Evolutionary conservation across 768 basidiomycete genomes (phyloP), one percentile per base, ranked within the genome.

Genomic region (Mycena crocata): DNA sequence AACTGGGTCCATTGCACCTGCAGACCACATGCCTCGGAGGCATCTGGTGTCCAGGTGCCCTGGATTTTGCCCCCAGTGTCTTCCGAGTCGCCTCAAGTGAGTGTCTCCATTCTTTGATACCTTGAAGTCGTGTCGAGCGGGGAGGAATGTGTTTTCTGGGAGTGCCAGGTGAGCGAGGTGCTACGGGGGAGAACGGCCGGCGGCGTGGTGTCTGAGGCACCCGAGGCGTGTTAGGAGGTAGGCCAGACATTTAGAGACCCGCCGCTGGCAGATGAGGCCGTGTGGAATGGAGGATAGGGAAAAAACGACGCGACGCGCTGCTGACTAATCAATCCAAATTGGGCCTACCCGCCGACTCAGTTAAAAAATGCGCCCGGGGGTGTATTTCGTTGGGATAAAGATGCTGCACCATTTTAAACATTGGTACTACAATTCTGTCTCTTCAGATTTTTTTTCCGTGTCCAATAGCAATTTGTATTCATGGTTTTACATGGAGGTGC

Each of bases 381-480:
- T 32, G 32, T 30, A 51, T 51, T 51, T 32, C 32, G 21, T n/a
- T 21, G 24, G 30, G 19, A 51, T 19, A 51, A 34, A 21, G 49
- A 8, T 51, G 31, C n/a, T 30, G n/a, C 21, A 51, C 49, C 31
- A 51, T 51, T 19, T 10, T 21, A 51, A 51, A n/a, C 14, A 34
- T 32, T 21, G 31, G 32, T 21, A 30, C 49, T n/a, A 51, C 31
- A 51, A 51, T 32, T 51, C 49, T 51, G 49, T 51, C 49, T 51
- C 31, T 51, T 32, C 49, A 34, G 32, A 51, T 6, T 32, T 34
- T 23, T 21, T 34, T 34, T 32, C n/a, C n/a, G n/a, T n/a, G n/a
- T n/a, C n/a, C n/a, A n/a, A n/a, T n/a, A n/a, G n/a, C n/a, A n/a
- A n/a, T n/a, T n/a, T n/a, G n/a, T n/a, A n/a, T n/a, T n/a, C n/a